phyloP scores from a whole-genome alignment of 108 stramenopile species.

The Skeletonema menzelii region DNA sequence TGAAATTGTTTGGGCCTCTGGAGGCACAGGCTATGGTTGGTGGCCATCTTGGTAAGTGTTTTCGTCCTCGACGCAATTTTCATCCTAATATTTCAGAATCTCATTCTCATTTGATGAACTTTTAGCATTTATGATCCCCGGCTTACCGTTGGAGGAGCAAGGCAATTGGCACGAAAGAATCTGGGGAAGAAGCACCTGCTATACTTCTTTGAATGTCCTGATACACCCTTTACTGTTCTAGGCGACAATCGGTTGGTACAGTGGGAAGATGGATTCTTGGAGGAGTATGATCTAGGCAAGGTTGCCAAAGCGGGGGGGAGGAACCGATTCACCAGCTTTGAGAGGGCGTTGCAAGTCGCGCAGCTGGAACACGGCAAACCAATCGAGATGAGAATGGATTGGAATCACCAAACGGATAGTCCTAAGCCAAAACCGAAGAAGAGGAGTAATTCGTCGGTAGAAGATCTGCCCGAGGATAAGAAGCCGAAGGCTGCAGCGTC shows the following conservation, averaged over 20 bases:
- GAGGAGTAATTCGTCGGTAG: background rate
- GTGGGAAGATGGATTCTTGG: conserved; percentile 77
- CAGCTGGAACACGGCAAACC: conserved; percentile 72
- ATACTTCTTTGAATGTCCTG: conserved; percentile 86
- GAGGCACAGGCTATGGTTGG: conserved; percentile 78
- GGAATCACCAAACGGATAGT: conserved; percentile 60
- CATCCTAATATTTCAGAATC: background rate
- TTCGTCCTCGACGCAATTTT: conserved; percentile 17
- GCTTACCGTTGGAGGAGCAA: conserved; percentile 73
- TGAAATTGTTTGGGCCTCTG: conserved; percentile 84
- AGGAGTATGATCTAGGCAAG: conserved; percentile 82
- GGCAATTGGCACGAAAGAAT: conserved; percentile 75
- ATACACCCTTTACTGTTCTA: conserved; percentile 79
- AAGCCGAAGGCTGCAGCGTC: background rate
- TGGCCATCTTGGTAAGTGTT: conserved; percentile 54
- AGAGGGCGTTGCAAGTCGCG: conserved; percentile 68
- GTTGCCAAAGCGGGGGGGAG: conserved; percentile 65
- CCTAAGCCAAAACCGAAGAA: conserved; percentile 1
- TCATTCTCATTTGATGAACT: conserved; percentile 8
- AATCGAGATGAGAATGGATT: conserved; percentile 78
- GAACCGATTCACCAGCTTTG: conserved; percentile 49
- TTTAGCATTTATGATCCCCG: conserved; percentile 65
- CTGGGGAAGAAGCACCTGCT: conserved; percentile 80
- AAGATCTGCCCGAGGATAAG: background rate
- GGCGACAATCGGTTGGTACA: conserved; percentile 51